Conservation (phyloP, 106 monocot species). For the Agapanthus africanus region DNA sequence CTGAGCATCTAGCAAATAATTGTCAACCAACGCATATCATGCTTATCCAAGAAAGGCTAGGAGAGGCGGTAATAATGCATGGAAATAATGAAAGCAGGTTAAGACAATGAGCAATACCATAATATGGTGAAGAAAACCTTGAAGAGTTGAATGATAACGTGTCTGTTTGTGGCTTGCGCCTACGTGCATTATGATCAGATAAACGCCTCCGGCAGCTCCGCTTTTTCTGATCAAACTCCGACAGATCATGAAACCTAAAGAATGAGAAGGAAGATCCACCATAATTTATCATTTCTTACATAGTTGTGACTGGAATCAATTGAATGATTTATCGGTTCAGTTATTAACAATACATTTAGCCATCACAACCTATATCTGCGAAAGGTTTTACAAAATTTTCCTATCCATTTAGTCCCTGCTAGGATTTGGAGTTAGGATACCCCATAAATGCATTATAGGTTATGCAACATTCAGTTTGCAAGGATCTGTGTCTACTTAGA, state of each 20-base stretch:
- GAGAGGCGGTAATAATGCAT: background rate
- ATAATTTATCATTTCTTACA: background rate
- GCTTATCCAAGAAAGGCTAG: too few species aligned
- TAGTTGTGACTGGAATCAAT: background rate
- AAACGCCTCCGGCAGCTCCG: constrained; percentile 72
- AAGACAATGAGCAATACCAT: constrained; percentile 32
- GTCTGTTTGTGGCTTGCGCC: constrained; percentile 58
- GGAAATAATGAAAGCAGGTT: background rate
- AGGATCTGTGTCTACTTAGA: background rate
- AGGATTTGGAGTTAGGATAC: background rate
- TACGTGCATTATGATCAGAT: constrained; percentile 76
- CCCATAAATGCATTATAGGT: background rate
- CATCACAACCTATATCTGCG: background rate
- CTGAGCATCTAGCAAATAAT: too few species aligned
- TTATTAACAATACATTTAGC: background rate
- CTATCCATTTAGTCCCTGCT: too few species aligned
- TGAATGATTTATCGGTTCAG: background rate
- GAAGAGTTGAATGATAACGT: constrained; percentile 43
- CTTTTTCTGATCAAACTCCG: constrained; percentile 81
- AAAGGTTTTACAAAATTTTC: too few species aligned
- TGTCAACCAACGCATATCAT: too few species aligned
- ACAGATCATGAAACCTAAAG: constrained; percentile 39
- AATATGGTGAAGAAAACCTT: constrained; percentile 41
- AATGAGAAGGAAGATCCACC: background rate
- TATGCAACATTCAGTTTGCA: background rate